Base-by-base conservation (phyloP, 2,329 filamentous ascomycete genomes). In the Aspergillus fischeri region DNA sequence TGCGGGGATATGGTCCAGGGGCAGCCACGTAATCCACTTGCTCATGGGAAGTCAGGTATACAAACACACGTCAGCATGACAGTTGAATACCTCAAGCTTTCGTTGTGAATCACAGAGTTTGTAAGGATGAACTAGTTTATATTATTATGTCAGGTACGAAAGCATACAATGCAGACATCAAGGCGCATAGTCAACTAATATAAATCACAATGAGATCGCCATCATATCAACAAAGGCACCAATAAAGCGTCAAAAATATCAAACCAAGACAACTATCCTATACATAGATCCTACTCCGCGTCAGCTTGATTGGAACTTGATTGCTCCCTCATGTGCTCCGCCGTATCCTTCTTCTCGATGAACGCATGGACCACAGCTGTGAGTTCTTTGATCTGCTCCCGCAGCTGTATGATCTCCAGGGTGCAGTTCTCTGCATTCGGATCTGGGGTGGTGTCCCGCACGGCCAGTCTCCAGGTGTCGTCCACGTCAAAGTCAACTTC, bases 401-500 rank as follows among this genome's bases (percentile, higher is more conserved):
- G 76, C 57, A 80, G 62, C 57, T 77, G 67, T 28, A 70, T 68
- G 20, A 80, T 66, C 62, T 96, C 91, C 25, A 88, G 60, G n/a
- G 91, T 85, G 1, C 88, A 86, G 10, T 83, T 83, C 61, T 97
- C 91, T 32, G 88, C 84, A 65, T 91, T 88, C 4, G 97, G 83
- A 71, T 97, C 91, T 0, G 92, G 89, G 71, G 86, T 90, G 24
- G 85, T 88, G n/a, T 80, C 77, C 52, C 86, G 81, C 2, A 96
- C 92, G 55, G 83, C 87, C 80, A 94, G 91, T 38, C 83, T 80
- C 94, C 94, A 99, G 0, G 89, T 91, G 28, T 69, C 73, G 60
- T 93, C 90, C 0, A 83, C 80, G 67, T 96, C 90, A 67, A 95
- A 90, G 69, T 96, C 89, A 21, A 93, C 71, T 53, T 89, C 83